These are phyloP conservation scores for Penstemon davidsonii DNA, from an alignment of 257 asterid species.

Conservation along the genomic window DNA sequence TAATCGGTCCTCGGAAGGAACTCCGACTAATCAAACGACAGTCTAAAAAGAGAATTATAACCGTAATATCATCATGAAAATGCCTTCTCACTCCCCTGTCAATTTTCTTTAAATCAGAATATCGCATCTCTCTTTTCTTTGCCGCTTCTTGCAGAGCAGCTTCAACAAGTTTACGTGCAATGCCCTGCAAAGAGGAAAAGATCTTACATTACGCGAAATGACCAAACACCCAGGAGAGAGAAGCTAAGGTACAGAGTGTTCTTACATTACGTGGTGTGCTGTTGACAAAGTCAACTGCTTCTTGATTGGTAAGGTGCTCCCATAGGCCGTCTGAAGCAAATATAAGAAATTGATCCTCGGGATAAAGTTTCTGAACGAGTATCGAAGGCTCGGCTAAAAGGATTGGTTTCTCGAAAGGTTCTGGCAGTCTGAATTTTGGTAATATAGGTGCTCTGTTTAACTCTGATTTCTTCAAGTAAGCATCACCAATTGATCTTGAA, in stretches of 20 bases:
- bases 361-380: slow-evolving; percentile 23
- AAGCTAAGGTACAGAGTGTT: slow-evolving; percentile 17
- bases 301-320: slow-evolving; percentile 38
- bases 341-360: slow-evolving; percentile 34
- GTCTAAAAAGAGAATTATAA: slow-evolving; percentile 66
- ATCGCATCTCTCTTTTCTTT: slow-evolving; percentile 77
- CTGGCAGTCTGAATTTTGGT: slow-evolving; percentile 26
- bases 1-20: slow-evolving; percentile 40
- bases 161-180: slow-evolving; percentile 61
- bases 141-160: slow-evolving; percentile 71
- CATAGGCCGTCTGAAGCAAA: slow-evolving; percentile 43
- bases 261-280: slow-evolving; percentile 35
- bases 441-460: slow-evolving; percentile 30
- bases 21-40: slow-evolving; percentile 52
- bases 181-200: slow-evolving; percentile 52
- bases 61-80: slow-evolving; percentile 80
- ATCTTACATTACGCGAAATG: background rate
- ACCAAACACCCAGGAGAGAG: background rate
- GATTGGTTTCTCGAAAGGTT: slow-evolving; percentile 30
- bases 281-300: slow-evolving; percentile 34
- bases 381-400: slow-evolving; percentile 37
- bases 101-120: slow-evolving; percentile 62
- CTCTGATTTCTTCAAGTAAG: slow-evolving; percentile 35
- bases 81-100: slow-evolving; percentile 79
- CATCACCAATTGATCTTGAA: slow-evolving; percentile 39